These are phyloP conservation scores for Mariannaea sp. DNA, from an alignment of 2,329 filamentous ascomycete genomes.

Conservation along the genomic window DNA sequence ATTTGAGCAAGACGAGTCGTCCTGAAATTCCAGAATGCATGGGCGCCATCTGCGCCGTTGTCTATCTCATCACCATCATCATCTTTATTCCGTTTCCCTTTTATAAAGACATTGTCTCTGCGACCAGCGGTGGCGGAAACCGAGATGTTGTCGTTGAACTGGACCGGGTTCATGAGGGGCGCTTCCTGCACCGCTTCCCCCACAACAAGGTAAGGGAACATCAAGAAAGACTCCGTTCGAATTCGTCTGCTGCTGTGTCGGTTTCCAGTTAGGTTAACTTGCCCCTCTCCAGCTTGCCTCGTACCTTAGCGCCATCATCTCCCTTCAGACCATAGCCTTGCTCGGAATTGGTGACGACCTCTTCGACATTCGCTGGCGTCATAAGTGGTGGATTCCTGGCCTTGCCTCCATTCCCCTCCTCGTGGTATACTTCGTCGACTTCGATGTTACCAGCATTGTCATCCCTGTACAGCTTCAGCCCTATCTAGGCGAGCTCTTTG, in stretches of 20 bases:
- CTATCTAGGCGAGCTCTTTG: conserved; percentile 82
- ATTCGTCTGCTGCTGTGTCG: too few relatives aligned
- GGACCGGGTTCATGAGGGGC: conserved; percentile 76
- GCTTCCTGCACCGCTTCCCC: conserved; percentile 88
- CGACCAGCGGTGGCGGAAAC: conserved; percentile 92
- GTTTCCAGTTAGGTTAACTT: background rate
- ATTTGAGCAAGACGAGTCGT: conserved; percentile 74
- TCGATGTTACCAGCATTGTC: conserved; percentile 94
- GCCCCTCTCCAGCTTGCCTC: conserved; percentile 72
- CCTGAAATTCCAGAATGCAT: conserved; percentile 92
- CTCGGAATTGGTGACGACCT: conserved; percentile 94
- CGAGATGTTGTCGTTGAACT: conserved; percentile 79
- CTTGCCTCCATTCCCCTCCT: conserved; percentile 92
- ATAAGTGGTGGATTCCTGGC: conserved; percentile 97
- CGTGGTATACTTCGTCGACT: conserved; percentile 97
- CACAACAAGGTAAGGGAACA: conserved; percentile 86
- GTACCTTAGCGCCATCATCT: conserved; percentile 91
- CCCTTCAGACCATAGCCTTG: conserved; percentile 86
- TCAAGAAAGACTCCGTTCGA: too few relatives aligned
- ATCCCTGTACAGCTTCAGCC: conserved; percentile 84
- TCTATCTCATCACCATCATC: conserved; percentile 88
- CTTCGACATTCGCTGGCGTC: conserved; percentile 97
- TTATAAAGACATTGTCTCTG: conserved; percentile 96
- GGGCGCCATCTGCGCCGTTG: conserved; percentile 90
- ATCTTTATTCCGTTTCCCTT: conserved; percentile 96